Evolutionary conservation across 2,329 filamentous ascomycete genomes (phyloP), one percentile per base, ranked within the genome.

Genomic region (Aspergillus carbonarius): DNA sequence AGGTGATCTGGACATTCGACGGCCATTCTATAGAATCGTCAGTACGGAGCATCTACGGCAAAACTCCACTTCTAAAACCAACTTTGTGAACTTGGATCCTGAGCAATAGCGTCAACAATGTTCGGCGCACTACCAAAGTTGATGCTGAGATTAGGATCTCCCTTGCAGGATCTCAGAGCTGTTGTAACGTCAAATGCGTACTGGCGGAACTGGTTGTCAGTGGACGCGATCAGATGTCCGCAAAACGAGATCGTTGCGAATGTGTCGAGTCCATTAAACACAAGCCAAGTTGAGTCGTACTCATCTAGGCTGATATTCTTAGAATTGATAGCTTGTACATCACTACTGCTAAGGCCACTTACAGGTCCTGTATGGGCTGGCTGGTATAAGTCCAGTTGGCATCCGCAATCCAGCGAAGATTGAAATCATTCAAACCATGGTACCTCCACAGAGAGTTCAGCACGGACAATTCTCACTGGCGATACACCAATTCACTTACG

Each of bases 251-350:
- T 79, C 9, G 80, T 81, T 5, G 83, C 76, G 63, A 86, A 87
- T 0, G 85, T 88, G 62, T 88, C 85, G 2, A 88, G 75, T 6
- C 85, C 85, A 57, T 88, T 81, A 72, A 88, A 88, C 0, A 86
- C 74, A 1, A 88, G 77, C 76, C 80, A 87, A 3, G 80, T 84
- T 7, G 72, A 75, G 6, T 68, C 66, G 1, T 68, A 69, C 34
- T 77, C 72, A 3, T 63, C 69, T 4, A 59, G 62, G 13, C 73
- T 71, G 44, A 10, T 8, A 59, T 30, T 4, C 13, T 17, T 15
- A 20, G 12, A 18, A 42, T 6, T 18, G 40, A 46, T 4, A 12
- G 10, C 5, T 3, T 3, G 13, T 13, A 9, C 3, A 13, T 3
- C 17, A 17, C 4, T 6, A 2, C 18, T 2, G 20, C 4, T 1